Percentiles rank a stretch among this genome's conserved stretches.
These are phyloP conservation scores for Penicillium cosmopolitanum DNA, from an alignment of 495 filamentous ascomycete genomes.

Conservation along the genomic window DNA sequence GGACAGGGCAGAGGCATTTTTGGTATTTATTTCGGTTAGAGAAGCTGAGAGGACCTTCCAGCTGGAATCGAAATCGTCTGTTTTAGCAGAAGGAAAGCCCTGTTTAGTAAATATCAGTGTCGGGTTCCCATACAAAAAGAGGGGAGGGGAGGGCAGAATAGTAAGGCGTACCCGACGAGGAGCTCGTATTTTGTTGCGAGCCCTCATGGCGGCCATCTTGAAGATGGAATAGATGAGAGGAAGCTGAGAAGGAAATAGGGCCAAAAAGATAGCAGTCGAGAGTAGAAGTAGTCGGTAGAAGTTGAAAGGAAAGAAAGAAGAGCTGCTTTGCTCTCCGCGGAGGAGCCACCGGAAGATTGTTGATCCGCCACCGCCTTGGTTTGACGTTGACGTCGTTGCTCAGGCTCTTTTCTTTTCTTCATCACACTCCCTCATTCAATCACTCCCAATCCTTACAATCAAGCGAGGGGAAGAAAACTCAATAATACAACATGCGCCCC, in stretches of 20 bases:
- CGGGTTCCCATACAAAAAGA: too few relatives aligned
- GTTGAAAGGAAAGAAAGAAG: too few relatives aligned
- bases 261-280: not conserved
- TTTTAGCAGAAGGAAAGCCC: conserved; percentile 57
- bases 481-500: conserved; percentile 23
- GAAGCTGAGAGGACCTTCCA: conserved; percentile 78
- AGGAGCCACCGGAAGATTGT: conserved; percentile 19
- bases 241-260: not conserved
- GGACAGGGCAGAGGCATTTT: conserved; percentile 86
- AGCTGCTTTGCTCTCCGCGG: conserved; percentile 25
- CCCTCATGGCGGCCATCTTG: conserved; percentile 66
- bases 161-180: conserved; percentile 61
- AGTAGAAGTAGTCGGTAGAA: too few relatives aligned
- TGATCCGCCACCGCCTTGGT: conserved; percentile 10
- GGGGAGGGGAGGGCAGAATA: not conserved
- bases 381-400: not conserved
- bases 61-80: conserved; percentile 76
- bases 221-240: not conserved
- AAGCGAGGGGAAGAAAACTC: not conserved
- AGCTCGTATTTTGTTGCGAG: conserved; percentile 70
- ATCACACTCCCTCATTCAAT: not conserved
- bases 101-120: conserved; percentile 32
- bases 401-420: not conserved
- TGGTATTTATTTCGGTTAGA: conserved; percentile 83
- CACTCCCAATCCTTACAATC: not conserved